Evolutionary conservation across 2,329 filamentous ascomycete genomes (phyloP).

Genomic region (Exophiala viscosa): DNA sequence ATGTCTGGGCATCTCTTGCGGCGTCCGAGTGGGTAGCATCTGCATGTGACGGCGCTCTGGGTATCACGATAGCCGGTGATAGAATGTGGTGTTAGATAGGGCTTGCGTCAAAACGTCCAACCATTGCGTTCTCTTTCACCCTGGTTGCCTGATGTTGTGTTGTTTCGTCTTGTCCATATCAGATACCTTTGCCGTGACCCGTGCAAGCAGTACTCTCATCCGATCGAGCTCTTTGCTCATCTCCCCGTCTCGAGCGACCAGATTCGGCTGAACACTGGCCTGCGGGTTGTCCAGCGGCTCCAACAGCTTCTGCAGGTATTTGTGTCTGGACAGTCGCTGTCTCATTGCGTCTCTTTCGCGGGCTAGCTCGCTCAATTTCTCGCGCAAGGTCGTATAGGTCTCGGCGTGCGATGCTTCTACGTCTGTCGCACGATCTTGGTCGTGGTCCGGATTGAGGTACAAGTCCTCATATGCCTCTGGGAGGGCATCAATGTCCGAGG

Average conservation of each 20-base stretch:
- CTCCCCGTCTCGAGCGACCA: constrained; percentile 51
- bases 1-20: constrained; percentile 1
- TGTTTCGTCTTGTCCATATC: constrained; percentile 27
- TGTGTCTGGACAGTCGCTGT: constrained; percentile 46
- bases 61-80: background rate
- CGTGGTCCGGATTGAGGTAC: constrained; percentile 4
- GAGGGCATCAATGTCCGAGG: constrained; percentile 5
- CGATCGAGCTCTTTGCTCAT: constrained; percentile 49
- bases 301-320: constrained; percentile 44
- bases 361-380: constrained; percentile 46
- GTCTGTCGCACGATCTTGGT: too few relatives aligned
- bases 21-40: background rate
- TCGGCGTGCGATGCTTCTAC: background rate
- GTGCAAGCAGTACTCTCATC: constrained; percentile 46
- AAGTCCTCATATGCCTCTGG: constrained; percentile 16
- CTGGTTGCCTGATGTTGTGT: constrained; percentile 19
- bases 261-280: constrained; percentile 52
- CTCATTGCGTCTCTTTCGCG: constrained; percentile 44
- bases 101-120: too few relatives aligned
- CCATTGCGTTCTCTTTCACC: too few relatives aligned
- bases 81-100: constrained; percentile 4
- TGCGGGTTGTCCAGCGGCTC: constrained; percentile 49
- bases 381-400: constrained; percentile 42
- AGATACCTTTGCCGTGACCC: constrained; percentile 39
- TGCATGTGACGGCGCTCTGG: constrained; percentile 7